A percentile compares a stretch with the other conserved stretches of the same genome.
These are phyloP conservation scores for Scutellaria baicalensis DNA, from an alignment of 257 asterid species.

Conservation along the genomic window DNA sequence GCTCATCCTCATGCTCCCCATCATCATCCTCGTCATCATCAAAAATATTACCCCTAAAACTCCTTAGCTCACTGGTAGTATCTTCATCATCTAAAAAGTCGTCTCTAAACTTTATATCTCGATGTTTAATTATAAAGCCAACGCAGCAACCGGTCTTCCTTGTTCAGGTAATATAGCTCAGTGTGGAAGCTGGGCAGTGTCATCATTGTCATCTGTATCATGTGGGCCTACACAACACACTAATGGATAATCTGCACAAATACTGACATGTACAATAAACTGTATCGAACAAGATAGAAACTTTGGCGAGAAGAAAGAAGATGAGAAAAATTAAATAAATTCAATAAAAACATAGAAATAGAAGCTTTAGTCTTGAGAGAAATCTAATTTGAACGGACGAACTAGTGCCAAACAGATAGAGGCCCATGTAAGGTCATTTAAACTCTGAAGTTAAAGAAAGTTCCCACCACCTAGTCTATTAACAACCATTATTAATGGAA, in stretches of 20 bases:
- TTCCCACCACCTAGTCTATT: too few relatives aligned
- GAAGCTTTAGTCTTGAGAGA: too few relatives aligned
- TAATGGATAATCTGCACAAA: background rate
- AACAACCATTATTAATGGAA: too few relatives aligned
- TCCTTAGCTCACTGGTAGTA: conserved; percentile 20
- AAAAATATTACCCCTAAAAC: conserved; percentile 2
- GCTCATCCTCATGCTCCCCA: background rate
- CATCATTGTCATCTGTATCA: conserved; percentile 84
- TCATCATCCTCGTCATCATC: conserved; percentile 20
- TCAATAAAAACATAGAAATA: too few relatives aligned
- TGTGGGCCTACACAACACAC: conserved; percentile 36
- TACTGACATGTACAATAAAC: background rate
- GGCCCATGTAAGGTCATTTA: too few relatives aligned
- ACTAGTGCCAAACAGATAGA: too few relatives aligned
- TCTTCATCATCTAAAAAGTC: conserved; percentile 21
- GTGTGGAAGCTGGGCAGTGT: conserved; percentile 67
- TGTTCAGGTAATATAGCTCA: conserved; percentile 72
- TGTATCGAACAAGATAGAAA: background rate
- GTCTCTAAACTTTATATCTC: conserved; percentile 36
- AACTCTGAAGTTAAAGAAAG: too few relatives aligned
- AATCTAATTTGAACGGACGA: too few relatives aligned
- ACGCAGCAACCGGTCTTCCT: conserved; percentile 74
- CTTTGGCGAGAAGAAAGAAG: too few relatives aligned
- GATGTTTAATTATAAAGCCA: conserved; percentile 77
- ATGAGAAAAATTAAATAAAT: too few relatives aligned